Evolutionary conservation across 139 green algal genomes (phyloP).

Genomic region (Auxenochlorella pyrenoidosa): DNA sequence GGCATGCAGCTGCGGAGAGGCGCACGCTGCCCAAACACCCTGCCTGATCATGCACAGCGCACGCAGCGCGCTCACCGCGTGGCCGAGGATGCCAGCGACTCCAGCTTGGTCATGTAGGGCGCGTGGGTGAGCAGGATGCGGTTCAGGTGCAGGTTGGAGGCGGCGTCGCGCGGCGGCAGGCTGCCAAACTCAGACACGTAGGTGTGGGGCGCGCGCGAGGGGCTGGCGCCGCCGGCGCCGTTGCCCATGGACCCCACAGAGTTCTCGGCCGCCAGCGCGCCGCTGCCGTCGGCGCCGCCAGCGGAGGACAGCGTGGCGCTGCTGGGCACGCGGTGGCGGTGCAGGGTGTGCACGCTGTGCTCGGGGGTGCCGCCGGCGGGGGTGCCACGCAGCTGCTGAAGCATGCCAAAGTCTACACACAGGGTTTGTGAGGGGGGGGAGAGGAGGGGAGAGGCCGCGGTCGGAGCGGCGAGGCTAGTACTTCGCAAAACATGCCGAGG

Average conservation of each 20-base stretch:
- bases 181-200: conserved; percentile 20
- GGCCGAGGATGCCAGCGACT: conserved; percentile 86
- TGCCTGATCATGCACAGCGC: no score
- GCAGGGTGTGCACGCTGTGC: conserved; percentile 24
- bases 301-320: neutral
- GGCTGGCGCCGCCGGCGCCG: neutral
- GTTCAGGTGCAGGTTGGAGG: conserved; percentile 10
- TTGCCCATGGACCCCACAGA: neutral
- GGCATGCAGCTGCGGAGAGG: no score
- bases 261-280: neutral
- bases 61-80: conserved; percentile 72
- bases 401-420: conserved; percentile 32
- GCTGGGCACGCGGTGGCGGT: conserved; percentile 3
- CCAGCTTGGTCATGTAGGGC: conserved; percentile 50
- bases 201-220: neutral
- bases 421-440: neutral
- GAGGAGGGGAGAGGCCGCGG: neutral
- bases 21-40: no score
- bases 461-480: neutral
- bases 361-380: neutral
- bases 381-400: neutral
- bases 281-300: neutral
- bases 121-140: conserved; percentile 16
- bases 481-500: neutral
- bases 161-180: neutral